Base-by-base conservation (phyloP, 129 eudicot species). In the Deinandra increscens region DNA sequence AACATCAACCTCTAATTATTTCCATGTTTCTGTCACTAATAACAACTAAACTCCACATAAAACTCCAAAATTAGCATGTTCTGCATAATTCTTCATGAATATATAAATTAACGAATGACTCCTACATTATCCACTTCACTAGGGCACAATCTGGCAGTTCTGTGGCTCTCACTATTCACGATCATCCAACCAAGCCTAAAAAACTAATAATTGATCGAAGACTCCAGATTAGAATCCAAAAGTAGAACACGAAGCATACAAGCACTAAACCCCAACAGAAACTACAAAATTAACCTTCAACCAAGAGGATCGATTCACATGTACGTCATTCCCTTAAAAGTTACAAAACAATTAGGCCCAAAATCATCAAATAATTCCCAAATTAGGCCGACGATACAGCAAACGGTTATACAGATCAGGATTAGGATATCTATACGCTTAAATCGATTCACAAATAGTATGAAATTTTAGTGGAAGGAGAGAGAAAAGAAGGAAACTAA, bases 401-500 rank as follows among this genome's bases (percentile, higher is more conserved):
- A 67, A 75, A 66, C 12, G 12, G 22, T 58, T 46, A 19, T 18
- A 38, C 6, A 19, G 26, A 14, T 42, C 43, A 59, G 5, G 8
- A 69, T 14, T 9, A 29, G 7, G 14, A 23, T 11, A 44, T 29
- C 11, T 14, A 45, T 23, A 64, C 4, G 34, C 48, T 3, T 17
- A 20, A 18, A 50, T 50, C 31, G 56, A 70, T 56, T 15, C 64
- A 9, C 31, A 1, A 31, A 54, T 41, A 68, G 26, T 33, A 12
- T 26, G n/a, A 3, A 26, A 26, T 26, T 26, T 26, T 26, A 26
- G 31, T 43, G 37, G 39, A 58, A 67, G 11, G 45, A 68, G 44
- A 45, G 17, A 66, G 51, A 33, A 22, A 61, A 13, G 6, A 4
- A 36, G 7, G 66, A 33, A 48, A 84, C 92, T 76, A 49, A 88